Base-by-base conservation (phyloP, 2,329 filamentous ascomycete species). In the Zalaria obscura region DNA sequence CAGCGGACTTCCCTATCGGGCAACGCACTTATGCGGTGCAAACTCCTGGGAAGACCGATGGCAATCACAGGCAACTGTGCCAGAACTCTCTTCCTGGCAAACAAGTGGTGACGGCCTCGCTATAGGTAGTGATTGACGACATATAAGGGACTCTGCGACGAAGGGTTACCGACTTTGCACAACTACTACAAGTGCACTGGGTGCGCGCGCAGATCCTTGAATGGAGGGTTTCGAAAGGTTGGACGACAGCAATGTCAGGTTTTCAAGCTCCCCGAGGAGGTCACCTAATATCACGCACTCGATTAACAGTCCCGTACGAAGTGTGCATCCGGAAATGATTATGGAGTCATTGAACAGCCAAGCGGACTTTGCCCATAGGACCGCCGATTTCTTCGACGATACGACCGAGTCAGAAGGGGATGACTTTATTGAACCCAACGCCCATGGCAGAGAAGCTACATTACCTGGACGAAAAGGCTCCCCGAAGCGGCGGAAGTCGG, bases 351-450 rank as follows among this genome's bases (percentile, higher is more conserved):
- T 55, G 5, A 39, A 58, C 25, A 48, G 49, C 25, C 55, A 57
- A 47, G 44, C 47, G 9, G 56, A 60, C 40, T 48, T 50, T 28
- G 50, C 50, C 6, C 42, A 48, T 25, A 48, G 56, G 7, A 58
- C 52, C 2, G 49, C 50, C 6, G 57, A 61, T 45, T 61, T 60
- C 48, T 57, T 63, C 49, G 59, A 62, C 25, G 52, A 52, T 32
- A 51, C 38, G 11, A 45, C 46, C 5, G 44, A 44, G 8, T 36
- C 40, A 32, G 29, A 32, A 32, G 7, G 7, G n/a, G 29, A n/a
- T 7, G 29, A 32, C n/a, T 3, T 3, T 7, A n/a, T 11, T 9
- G 38, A 40, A n/a, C 6, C 5, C 11, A 29, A 40, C 28, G 18
- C 36, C 25, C 34, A 35, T 4, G 33, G 27, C 7, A 35, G 36